These are phyloP conservation scores for Termitomyces sp. DNA, from an alignment of 768 basidiomycete genomes.

Conservation along the genomic window DNA sequence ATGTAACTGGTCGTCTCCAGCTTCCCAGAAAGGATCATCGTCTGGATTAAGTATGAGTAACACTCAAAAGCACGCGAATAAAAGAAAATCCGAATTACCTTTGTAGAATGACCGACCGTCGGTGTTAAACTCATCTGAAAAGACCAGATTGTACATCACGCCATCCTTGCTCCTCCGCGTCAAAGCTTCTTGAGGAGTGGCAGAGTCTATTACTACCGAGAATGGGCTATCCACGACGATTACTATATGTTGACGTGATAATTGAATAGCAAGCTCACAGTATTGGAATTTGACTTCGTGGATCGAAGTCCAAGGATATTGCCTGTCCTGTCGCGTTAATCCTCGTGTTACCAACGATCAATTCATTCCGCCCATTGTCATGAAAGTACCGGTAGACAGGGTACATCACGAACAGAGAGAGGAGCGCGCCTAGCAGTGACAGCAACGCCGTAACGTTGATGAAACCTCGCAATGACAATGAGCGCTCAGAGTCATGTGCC, in stretches of 20 bases:
- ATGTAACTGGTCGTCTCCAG: background rate
- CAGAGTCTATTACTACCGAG: conserved; percentile 9
- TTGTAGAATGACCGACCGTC: conserved; percentile 34
- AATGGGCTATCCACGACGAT: background rate
- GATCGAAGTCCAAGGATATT: conserved; percentile 25
- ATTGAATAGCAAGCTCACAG: background rate
- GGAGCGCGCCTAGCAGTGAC: conserved; percentile 50
- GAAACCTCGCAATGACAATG: conserved; percentile 30
- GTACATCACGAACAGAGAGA: conserved; percentile 74
- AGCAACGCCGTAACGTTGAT: conserved; percentile 65
- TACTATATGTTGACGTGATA: background rate
- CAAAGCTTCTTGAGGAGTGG: conserved; percentile 13
- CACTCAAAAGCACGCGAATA: background rate
- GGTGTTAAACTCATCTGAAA: conserved; percentile 62
- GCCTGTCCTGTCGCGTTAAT: conserved; percentile 71
- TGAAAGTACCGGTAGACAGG: conserved; percentile 53
- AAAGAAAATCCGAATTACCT: background rate
- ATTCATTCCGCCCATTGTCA: conserved; percentile 28
- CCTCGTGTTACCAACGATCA: conserved; percentile 54
- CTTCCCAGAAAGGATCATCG: conserved; percentile 14
- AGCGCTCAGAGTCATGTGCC: conserved; percentile 17
- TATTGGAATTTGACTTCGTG: conserved; percentile 33
- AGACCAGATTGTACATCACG: conserved; percentile 47
- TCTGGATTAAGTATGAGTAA: conserved; percentile 2
- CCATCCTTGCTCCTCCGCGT: conserved; percentile 43